Evolutionary conservation across 257 asterid genomes (phyloP).

Genomic region (Linderniella brevidens): DNA sequence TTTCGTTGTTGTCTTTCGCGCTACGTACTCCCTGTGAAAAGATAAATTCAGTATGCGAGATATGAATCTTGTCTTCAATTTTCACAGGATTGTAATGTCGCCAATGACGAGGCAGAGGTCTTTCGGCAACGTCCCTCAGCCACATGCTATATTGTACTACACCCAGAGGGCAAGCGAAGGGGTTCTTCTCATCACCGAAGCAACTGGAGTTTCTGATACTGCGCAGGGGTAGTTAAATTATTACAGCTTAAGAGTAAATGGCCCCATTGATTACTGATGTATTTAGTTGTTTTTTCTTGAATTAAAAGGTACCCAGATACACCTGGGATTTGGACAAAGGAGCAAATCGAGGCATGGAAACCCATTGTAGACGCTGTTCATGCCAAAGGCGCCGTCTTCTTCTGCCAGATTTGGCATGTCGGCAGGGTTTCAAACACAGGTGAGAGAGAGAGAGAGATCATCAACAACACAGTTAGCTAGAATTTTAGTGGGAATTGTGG

Average conservation of each 20-base stretch:
- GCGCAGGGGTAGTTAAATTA: conserved; percentile 9
- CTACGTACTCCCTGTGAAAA: no score
- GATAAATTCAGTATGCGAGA: neutral
- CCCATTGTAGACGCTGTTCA: conserved; percentile 35
- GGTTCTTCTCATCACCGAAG: conserved; percentile 25
- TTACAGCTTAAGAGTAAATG: neutral
- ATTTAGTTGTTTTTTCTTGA: neutral
- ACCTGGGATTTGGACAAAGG: conserved; percentile 34
- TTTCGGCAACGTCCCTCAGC: conserved; percentile 17
- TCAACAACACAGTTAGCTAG: neutral
- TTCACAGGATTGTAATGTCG: conserved; percentile 15
- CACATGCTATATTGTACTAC: conserved; percentile 17
- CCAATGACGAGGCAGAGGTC: conserved; percentile 21
- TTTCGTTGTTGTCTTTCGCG: no score
- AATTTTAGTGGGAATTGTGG: neutral
- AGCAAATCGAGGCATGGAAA: conserved; percentile 37
- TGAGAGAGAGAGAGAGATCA: neutral
- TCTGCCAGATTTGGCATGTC: conserved; percentile 25
- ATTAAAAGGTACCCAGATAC: conserved; percentile 12
- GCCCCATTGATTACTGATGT: neutral
- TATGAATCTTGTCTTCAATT: neutral
- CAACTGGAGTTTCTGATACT: conserved; percentile 15
- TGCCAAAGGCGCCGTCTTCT: conserved; percentile 24
- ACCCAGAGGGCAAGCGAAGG: conserved; percentile 18
- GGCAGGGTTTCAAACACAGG: conserved; percentile 24